phyloP scores from a whole-genome alignment of 2,329 filamentous ascomycete genomes.

The Sporothrix globosa region DNA sequence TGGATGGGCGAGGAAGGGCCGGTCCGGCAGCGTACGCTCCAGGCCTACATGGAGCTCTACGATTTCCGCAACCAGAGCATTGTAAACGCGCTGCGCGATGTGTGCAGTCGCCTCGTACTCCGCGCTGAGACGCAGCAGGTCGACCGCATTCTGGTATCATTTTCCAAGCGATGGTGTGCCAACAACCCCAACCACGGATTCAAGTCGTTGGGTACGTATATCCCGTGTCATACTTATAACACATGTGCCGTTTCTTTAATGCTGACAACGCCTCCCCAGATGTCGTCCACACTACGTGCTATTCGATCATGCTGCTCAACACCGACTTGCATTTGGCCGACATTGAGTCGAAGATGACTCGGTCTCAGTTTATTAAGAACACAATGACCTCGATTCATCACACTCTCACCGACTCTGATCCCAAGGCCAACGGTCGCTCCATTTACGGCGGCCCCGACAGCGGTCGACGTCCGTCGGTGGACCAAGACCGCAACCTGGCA shows the following conservation, averaged over 20 bases:
- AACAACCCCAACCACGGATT: slow-evolving; percentile 94
- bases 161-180: slow-evolving; percentile 87
- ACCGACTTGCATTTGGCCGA: slow-evolving; percentile 95
- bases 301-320: slow-evolving; percentile 92
- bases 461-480: slow-evolving; percentile 41
- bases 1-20: slow-evolving; percentile 81
- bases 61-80: slow-evolving; percentile 84
- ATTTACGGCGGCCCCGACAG: slow-evolving; percentile 40
- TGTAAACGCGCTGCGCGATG: slow-evolving; percentile 72
- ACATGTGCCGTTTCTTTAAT: neutral
- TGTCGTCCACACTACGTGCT: slow-evolving; percentile 95
- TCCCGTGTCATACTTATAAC: no score
- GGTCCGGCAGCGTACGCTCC: slow-evolving; percentile 60
- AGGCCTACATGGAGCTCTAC: slow-evolving; percentile 90
- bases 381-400: slow-evolving; percentile 87
- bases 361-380: slow-evolving; percentile 92
- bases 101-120: slow-evolving; percentile 80
- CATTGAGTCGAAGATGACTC: slow-evolving; percentile 95
- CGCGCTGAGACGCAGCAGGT: slow-evolving; percentile 96
- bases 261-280: slow-evolving; percentile 55
- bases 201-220: slow-evolving; percentile 73
- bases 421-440: slow-evolving; percentile 65
- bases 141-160: slow-evolving; percentile 87
- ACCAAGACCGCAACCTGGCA: slow-evolving; percentile 24
- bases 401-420: slow-evolving; percentile 71